phyloP scores from a whole-genome alignment of 2,329 filamentous ascomycete species.

The Clonostachys solani region DNA sequence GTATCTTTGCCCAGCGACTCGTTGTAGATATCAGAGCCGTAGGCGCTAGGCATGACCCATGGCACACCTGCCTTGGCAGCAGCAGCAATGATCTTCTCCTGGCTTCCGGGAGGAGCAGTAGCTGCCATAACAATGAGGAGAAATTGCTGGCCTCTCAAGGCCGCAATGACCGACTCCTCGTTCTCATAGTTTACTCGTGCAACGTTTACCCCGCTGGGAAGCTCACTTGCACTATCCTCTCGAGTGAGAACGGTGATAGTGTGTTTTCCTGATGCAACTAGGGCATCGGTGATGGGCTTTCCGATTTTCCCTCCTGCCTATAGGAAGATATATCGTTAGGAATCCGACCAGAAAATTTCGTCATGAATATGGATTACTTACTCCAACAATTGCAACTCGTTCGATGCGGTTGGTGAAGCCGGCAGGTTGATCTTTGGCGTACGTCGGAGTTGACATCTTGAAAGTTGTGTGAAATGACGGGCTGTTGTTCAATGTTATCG shows the following conservation, averaged over 20 bases:
- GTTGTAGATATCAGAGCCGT: slow-evolving; percentile 21
- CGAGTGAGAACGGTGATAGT: slow-evolving; percentile 50
- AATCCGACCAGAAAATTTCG: neutral
- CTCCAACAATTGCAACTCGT: slow-evolving; percentile 41
- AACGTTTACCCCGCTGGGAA: slow-evolving; percentile 37
- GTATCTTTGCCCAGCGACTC: neutral
- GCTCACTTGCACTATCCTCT: slow-evolving; percentile 25
- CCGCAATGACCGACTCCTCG: slow-evolving; percentile 33
- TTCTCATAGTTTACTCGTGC: slow-evolving; percentile 38
- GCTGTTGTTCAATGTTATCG: slow-evolving; percentile 28
- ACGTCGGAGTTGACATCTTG: slow-evolving; percentile 5
- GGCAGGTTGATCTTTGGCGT: slow-evolving; percentile 25
- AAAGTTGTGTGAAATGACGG: slow-evolving; percentile 15
- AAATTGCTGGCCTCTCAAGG: slow-evolving; percentile 47
- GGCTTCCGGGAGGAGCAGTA: slow-evolving; percentile 30
- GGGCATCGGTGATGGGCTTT: slow-evolving; percentile 27
- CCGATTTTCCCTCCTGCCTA: slow-evolving; percentile 37
- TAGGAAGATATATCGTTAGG: neutral
- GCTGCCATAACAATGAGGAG: slow-evolving; percentile 44
- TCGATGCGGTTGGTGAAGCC: slow-evolving; percentile 35
- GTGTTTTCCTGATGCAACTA: slow-evolving; percentile 46
- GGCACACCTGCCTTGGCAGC: slow-evolving; percentile 44
- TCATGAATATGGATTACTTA: slow-evolving; percentile 20
- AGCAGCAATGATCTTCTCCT: slow-evolving; percentile 39
- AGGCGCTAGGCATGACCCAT: slow-evolving; percentile 48